These are phyloP conservation scores for Saccharomyces hybrid DNA, from an alignment of 1,139 yeast genomes.

Conservation along the genomic window DNA sequence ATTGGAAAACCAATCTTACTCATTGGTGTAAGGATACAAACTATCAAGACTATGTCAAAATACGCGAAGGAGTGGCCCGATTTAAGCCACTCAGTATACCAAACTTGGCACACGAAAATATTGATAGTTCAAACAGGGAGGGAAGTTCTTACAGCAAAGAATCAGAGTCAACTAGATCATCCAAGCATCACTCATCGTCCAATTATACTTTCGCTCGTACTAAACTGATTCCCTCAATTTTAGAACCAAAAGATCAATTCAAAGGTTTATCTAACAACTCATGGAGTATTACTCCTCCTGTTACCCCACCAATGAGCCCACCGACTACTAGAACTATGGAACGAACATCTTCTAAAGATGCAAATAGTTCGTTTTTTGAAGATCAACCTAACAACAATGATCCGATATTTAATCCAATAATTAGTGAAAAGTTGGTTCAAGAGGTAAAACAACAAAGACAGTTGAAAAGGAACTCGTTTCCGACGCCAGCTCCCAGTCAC, in stretches of 20 bases:
- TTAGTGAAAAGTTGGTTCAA: conserved; percentile 30
- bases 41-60: conserved; percentile 26
- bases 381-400: conserved; percentile 1
- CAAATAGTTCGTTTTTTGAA: background rate
- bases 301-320: conserved; percentile 33
- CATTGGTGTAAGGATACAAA: conserved; percentile 31
- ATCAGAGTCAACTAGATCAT: background rate
- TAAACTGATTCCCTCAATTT: conserved; percentile 19
- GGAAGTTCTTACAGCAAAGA: background rate
- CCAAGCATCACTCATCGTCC: background rate
- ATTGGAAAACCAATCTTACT: conserved; percentile 28
- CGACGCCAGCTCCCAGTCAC: conserved; percentile 17
- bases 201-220: background rate
- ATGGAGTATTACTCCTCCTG: conserved; percentile 15
- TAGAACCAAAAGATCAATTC: conserved; percentile 24
- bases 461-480: background rate
- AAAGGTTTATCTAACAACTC: conserved; percentile 18
- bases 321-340: conserved; percentile 2
- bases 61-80: conserved; percentile 20
- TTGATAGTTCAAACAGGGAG: conserved; percentile 4
- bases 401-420: conserved; percentile 23
- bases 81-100: conserved; percentile 8
- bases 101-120: conserved; percentile 5
- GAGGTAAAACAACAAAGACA: conserved; percentile 16
- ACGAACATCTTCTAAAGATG: conserved; percentile 3